phyloP scores from a whole-genome alignment of 2,329 filamentous ascomycete genomes.

The Fusarium sarcochroum region DNA sequence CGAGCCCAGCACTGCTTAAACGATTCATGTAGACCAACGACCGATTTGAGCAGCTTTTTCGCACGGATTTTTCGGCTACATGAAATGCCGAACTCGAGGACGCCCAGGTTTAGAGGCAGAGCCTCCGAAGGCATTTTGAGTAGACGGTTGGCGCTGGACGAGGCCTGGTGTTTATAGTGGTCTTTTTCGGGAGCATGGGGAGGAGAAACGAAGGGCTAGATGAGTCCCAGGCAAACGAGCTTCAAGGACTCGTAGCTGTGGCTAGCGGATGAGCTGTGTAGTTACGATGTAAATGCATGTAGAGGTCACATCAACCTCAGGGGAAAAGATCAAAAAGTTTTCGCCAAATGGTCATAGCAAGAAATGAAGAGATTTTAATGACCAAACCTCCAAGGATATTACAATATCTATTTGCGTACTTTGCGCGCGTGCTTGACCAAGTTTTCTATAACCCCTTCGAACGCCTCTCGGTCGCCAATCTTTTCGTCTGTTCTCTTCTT shows the following conservation, averaged over 20 bases:
- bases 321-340: slow-evolving; percentile 41
- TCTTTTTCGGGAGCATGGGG: slow-evolving; percentile 38
- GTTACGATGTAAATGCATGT: slow-evolving; percentile 47
- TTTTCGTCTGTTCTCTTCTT: slow-evolving; percentile 87
- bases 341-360: slow-evolving; percentile 36
- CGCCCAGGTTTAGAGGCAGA: slow-evolving; percentile 38
- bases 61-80: slow-evolving; percentile 43
- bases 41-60: slow-evolving; percentile 39
- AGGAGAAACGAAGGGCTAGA: slow-evolving; percentile 27
- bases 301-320: slow-evolving; percentile 42
- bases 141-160: slow-evolving; percentile 48
- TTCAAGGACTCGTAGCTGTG: slow-evolving; percentile 21
- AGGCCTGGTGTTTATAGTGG: slow-evolving; percentile 46
- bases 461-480: slow-evolving; percentile 90
- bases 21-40: slow-evolving; percentile 25
- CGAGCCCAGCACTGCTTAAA: slow-evolving; percentile 64
- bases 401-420: slow-evolving; percentile 75
- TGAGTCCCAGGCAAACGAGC: slow-evolving; percentile 18
- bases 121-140: slow-evolving; percentile 46
- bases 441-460: slow-evolving; percentile 97
- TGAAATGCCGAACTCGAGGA: slow-evolving; percentile 39
- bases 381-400: slow-evolving; percentile 33
- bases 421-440: slow-evolving; percentile 91
- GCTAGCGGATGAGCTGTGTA: slow-evolving; percentile 41
- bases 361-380: slow-evolving; percentile 43